Evolutionary conservation across 2,329 filamentous ascomycete genomes (phyloP).

Genomic region (Fusarium mundagurra): DNA sequence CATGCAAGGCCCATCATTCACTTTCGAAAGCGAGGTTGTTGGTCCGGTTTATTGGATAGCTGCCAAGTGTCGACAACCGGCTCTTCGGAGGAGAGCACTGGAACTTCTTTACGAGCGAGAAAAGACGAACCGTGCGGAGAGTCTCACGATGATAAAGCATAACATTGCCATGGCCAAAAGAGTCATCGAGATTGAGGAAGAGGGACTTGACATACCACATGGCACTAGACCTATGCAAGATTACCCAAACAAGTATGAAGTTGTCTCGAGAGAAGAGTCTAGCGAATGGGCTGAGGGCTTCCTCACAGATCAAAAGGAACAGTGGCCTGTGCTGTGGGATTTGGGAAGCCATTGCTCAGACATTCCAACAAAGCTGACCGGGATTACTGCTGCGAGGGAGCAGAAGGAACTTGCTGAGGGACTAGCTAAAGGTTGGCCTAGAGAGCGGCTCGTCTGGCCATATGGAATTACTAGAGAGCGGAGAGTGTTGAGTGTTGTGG

Average conservation of each 20-base stretch:
- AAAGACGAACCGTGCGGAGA: not conserved
- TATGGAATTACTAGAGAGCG: not conserved
- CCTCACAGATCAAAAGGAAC: not conserved
- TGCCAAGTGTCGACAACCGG: not conserved
- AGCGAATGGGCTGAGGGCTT: not conserved
- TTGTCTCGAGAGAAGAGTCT: not conserved
- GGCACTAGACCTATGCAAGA: not conserved
- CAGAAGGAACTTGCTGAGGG: not conserved
- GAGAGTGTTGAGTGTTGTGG: not conserved
- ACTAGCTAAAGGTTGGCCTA: not conserved
- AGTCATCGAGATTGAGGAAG: not conserved
- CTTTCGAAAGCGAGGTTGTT: not conserved
- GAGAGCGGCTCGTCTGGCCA: not conserved
- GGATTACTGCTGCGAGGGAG: not conserved
- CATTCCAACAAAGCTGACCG: fast-evolving
- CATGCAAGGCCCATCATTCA: not conserved
- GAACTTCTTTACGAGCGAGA: not conserved
- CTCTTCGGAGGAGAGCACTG: not conserved
- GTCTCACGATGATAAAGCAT: not conserved
- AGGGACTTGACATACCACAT: not conserved
- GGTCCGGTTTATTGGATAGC: not conserved
- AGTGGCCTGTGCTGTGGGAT: not conserved
- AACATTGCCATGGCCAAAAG: not conserved
- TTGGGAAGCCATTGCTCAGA: not conserved
- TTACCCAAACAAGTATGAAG: not conserved